These are phyloP conservation scores for Ganoderma lucidum DNA, from an alignment of 1,284 basidiomycete species.

Conservation along the genomic window DNA sequence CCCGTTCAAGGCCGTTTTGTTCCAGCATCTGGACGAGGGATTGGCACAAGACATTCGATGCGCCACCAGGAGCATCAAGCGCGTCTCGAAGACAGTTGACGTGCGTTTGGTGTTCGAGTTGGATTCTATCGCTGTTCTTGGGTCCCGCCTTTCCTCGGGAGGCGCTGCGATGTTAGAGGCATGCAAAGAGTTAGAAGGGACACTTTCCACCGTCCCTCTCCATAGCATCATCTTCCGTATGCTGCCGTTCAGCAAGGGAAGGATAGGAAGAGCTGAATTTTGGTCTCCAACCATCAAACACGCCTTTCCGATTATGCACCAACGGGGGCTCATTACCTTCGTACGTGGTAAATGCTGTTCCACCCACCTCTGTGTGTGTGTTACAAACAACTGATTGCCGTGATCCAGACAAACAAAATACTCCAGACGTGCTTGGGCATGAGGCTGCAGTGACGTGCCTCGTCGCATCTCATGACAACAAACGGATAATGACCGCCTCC, in stretches of 20 bases:
- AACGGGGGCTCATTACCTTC: not conserved
- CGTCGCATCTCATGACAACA: not conserved
- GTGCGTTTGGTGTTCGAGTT: not conserved
- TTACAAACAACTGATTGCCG: not conserved
- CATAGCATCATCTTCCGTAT: not conserved
- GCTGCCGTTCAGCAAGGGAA: not conserved
- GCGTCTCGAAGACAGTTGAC: not conserved
- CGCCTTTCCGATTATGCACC: not conserved
- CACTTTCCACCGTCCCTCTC: not conserved
- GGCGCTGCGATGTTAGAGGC: not conserved
- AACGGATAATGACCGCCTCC: not conserved
- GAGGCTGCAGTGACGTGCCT: not conserved
- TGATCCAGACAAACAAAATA: not conserved
- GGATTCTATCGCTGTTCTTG: not conserved
- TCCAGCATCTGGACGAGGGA: not conserved
- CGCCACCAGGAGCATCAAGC: not conserved
- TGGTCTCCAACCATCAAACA: not conserved
- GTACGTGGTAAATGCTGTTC: not conserved
- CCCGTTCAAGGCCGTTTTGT: not conserved
- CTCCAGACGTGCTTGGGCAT: not conserved
- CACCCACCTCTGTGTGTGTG: not conserved
- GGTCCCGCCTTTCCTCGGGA: not conserved
- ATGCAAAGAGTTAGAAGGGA: not conserved
- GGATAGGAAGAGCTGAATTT: not conserved
- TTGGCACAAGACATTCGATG: not conserved